A percentile compares a stretch with the other conserved stretches of the same genome.
Conservation (phyloP, 106 monocot genomes). For the Apostasia shenzhenica region DNA sequence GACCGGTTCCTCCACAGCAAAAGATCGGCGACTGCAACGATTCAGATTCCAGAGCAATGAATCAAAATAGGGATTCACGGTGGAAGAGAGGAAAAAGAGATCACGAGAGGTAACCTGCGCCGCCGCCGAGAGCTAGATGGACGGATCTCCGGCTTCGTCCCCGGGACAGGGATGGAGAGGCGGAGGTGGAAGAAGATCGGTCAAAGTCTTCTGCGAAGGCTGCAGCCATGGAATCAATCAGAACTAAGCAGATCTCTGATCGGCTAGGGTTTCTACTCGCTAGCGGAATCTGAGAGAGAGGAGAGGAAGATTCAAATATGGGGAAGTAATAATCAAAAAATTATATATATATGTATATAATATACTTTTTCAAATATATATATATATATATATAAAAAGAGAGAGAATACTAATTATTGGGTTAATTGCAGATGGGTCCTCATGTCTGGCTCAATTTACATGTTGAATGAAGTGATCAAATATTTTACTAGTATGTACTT, state of each 20-base stretch:
- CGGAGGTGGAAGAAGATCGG: conserved; percentile 19
- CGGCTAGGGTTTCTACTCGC: conserved; percentile 10
- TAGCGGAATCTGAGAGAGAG: neutral
- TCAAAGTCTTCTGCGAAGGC: neutral
- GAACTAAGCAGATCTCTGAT: conserved; percentile 14
- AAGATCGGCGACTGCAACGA: conserved; percentile 11
- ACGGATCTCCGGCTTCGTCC: neutral
- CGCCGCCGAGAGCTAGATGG: conserved; percentile 14
- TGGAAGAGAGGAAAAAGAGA: neutral
- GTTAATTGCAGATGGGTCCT: too few species aligned
- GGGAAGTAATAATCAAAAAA: too few species aligned
- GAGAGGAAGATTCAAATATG: neutral
- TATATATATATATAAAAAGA: too few species aligned
- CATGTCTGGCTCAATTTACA: too few species aligned
- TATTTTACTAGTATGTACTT: too few species aligned
- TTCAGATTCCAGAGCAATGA: neutral
- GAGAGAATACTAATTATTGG: too few species aligned
- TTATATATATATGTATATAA: too few species aligned
- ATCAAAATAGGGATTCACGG: neutral
- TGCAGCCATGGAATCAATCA: conserved; percentile 10
- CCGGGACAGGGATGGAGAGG: neutral
- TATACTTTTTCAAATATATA: too few species aligned
- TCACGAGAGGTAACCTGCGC: conserved; percentile 6
- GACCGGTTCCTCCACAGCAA: conserved; percentile 19
- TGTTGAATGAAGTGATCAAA: too few species aligned